A percentile compares a stretch with the other conserved stretches of the same genome.
Conservation (phyloP, 768 basidiomycete genomes). For the Pleurotus giganteus region DNA sequence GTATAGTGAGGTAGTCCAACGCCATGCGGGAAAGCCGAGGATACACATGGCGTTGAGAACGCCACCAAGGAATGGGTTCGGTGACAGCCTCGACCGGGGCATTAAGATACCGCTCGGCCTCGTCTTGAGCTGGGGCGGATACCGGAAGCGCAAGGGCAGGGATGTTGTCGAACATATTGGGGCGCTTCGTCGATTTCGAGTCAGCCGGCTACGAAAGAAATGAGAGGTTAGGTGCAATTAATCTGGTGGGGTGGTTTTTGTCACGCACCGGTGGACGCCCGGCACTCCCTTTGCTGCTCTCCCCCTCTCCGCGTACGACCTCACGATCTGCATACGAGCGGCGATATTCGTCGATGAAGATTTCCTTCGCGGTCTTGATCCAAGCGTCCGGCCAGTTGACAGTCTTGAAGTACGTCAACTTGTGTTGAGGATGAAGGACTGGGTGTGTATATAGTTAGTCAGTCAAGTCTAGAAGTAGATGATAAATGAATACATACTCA, state of each 20-base stretch:
- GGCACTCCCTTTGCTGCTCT: too few species aligned
- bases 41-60: too few species aligned
- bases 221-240: neutral
- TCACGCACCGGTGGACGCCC: too few species aligned
- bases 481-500: neutral
- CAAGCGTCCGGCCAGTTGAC: constrained; percentile 21
- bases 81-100: neutral
- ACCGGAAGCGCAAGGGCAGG: neutral
- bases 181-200: too few species aligned
- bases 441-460: neutral
- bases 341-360: constrained; percentile 18
- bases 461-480: neutral
- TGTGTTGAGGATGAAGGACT: constrained; percentile 29
- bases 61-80: neutral
- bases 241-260: neutral
- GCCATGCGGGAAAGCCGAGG: too few species aligned
- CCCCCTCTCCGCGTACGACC: neutral
- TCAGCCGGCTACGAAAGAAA: too few species aligned
- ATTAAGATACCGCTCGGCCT: neutral
- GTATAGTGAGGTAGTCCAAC: too few species aligned
- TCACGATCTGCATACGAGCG: constrained; percentile 10
- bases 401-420: constrained; percentile 26
- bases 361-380: constrained; percentile 19
- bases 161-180: neutral
- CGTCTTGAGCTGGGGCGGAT: neutral